These are phyloP conservation scores for Gyrodon lividus DNA, from an alignment of 768 basidiomycete species.

Conservation along the genomic window DNA sequence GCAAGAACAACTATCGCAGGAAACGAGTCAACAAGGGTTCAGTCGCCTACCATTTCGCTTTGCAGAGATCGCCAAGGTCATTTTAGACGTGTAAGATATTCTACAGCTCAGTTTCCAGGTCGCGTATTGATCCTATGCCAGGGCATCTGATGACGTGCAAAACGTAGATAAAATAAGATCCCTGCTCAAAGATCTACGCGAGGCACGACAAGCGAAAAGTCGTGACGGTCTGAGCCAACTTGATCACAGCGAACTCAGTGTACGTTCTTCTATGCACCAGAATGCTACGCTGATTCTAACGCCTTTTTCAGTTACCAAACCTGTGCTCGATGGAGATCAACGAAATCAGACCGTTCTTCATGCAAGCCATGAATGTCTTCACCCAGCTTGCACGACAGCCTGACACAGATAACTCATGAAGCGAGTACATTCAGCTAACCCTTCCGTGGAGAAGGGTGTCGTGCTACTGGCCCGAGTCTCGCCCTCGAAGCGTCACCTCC, in stretches of 20 bases:
- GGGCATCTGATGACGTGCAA: slow-evolving; percentile 88
- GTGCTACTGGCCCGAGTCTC: too few species aligned
- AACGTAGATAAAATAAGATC: slow-evolving; percentile 82
- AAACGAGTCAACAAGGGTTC: slow-evolving; percentile 74
- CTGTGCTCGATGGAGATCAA: slow-evolving; percentile 91
- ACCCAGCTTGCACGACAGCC: slow-evolving; percentile 48
- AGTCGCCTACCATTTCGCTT: slow-evolving; percentile 84
- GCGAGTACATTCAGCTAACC: too few species aligned
- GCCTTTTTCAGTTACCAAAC: slow-evolving; percentile 63
- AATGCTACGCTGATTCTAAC: background rate
- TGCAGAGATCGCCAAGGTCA: slow-evolving; percentile 85
- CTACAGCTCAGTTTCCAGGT: background rate
- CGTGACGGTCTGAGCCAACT: slow-evolving; percentile 78
- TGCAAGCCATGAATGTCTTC: slow-evolving; percentile 75
- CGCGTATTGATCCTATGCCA: slow-evolving; percentile 29
- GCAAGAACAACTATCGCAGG: slow-evolving; percentile 68
- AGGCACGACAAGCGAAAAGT: slow-evolving; percentile 93
- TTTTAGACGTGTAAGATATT: slow-evolving; percentile 84
- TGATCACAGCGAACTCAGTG: slow-evolving; percentile 80
- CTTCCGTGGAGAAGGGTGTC: too few species aligned
- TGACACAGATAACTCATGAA: background rate
- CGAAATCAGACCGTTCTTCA: slow-evolving; percentile 88
- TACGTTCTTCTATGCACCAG: slow-evolving; percentile 36
- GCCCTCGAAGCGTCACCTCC: too few species aligned
- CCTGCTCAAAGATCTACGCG: slow-evolving; percentile 90